A percentile compares a stretch with the other conserved stretches of the same genome.
Conservation (phyloP, 1,139 yeast genomes). For the Yarrowia galli region DNA sequence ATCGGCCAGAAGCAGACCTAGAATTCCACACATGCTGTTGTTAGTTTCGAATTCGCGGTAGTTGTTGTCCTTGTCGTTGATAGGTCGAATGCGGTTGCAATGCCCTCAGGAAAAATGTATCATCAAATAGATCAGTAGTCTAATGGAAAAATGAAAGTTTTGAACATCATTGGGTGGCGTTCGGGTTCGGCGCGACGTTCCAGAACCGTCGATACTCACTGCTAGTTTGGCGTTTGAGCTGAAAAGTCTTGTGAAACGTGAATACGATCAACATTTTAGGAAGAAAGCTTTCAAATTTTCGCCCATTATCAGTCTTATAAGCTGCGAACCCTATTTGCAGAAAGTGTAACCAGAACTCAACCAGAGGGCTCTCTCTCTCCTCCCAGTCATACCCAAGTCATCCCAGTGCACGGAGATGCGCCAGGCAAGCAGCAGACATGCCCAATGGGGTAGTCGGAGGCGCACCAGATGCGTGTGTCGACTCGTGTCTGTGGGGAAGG, state of each 20-base stretch:
- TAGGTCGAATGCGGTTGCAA: neutral
- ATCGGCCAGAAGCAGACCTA: conserved; percentile 86
- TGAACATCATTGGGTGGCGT: conserved; percentile 36
- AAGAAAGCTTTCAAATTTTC: conserved; percentile 36
- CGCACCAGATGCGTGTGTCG: conserved; percentile 9
- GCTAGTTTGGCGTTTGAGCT: conserved; percentile 35
- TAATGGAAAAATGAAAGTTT: conserved; percentile 36
- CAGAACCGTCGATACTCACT: conserved; percentile 23
- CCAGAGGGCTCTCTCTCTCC: too few species aligned
- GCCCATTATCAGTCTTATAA: conserved; percentile 36
- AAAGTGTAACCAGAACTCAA: conserved; percentile 10
- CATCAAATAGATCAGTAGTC: conserved; percentile 34
- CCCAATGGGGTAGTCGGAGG: conserved; percentile 35
- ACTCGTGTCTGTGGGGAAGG: conserved; percentile 25
- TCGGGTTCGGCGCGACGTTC: neutral
- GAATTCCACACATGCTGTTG: conserved; percentile 80
- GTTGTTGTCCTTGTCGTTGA: neutral
- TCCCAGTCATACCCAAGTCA: conserved; percentile 6
- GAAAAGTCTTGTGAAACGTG: conserved; percentile 34
- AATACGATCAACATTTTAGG: conserved; percentile 38
- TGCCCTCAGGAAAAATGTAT: conserved; percentile 24
- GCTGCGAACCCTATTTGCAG: conserved; percentile 27
- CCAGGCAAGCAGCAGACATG: conserved; percentile 10
- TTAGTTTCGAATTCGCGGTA: neutral
- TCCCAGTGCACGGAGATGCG: conserved; percentile 14